Evolutionary conservation across 129 eudicot genomes (phyloP).

Genomic region (Solidago caesia): DNA sequence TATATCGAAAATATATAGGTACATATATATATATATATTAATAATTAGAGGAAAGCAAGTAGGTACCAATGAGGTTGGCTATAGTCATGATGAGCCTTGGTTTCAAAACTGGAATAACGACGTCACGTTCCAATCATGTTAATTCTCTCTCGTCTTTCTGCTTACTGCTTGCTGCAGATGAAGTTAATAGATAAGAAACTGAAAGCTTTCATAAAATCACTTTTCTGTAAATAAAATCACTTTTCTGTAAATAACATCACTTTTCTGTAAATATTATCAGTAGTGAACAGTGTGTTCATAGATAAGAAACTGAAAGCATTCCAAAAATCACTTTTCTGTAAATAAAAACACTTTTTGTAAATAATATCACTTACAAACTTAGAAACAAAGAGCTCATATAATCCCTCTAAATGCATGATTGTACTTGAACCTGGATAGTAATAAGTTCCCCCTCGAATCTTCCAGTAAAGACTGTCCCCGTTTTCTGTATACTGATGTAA

Average conservation of each 20-base stretch:
- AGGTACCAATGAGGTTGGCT: no score
- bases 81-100: no score
- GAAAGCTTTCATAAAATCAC: not conserved
- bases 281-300: no score
- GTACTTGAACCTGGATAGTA: slow-evolving; percentile 89
- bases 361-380: slow-evolving; percentile 61
- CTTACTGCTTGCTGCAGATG: not conserved
- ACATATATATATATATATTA: no score
- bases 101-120: no score
- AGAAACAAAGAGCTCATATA: slow-evolving; percentile 86
- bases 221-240: not conserved
- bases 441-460: slow-evolving; percentile 92
- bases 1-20: no score
- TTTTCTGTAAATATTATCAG: not conserved
- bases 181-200: slow-evolving; percentile 14
- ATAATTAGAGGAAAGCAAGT: no score
- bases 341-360: not conserved
- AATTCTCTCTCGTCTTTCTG: no score
- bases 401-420: slow-evolving; percentile 97
- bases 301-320: not conserved
- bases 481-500: slow-evolving; percentile 88
- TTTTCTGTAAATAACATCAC: slow-evolving; percentile 8
- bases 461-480: slow-evolving; percentile 91
- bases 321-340: not conserved
- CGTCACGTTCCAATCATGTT: no score